Evolutionary conservation across 805 yeast species (phyloP).

Genomic region (Sugiyamaella qingdaonensis): DNA sequence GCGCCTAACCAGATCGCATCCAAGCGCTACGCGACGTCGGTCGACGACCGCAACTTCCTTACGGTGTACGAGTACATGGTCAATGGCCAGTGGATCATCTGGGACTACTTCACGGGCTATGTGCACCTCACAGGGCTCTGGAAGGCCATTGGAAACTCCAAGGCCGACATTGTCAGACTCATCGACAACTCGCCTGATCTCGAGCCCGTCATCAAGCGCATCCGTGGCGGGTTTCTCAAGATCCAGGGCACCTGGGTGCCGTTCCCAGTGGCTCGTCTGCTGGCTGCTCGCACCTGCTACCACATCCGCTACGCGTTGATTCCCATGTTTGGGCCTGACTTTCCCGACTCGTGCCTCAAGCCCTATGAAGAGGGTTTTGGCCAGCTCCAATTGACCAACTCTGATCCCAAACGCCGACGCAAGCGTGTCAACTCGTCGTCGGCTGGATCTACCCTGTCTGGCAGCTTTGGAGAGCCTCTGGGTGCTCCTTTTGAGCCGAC

Average conservation of each 20-base stretch:
- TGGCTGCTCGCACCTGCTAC: slow-evolving; percentile 74
- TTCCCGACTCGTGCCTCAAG: slow-evolving; percentile 55
- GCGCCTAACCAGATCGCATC: slow-evolving; percentile 18
- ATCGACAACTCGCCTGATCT: slow-evolving; percentile 60
- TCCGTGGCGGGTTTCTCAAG: slow-evolving; percentile 85
- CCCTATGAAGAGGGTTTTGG: slow-evolving; percentile 66
- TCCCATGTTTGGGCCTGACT: slow-evolving; percentile 73
- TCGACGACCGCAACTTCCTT: slow-evolving; percentile 63
- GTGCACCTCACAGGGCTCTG: slow-evolving; percentile 87
- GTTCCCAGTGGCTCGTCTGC: slow-evolving; percentile 55
- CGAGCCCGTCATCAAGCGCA: slow-evolving; percentile 61
- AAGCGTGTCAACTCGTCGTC: slow-evolving; percentile 16
- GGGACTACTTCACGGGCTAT: slow-evolving; percentile 82
- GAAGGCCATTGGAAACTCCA: slow-evolving; percentile 66
- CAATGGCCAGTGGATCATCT: slow-evolving; percentile 69
- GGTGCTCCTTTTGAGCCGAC: neutral
- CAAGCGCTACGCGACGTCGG: slow-evolving; percentile 57
- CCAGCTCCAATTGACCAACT: slow-evolving; percentile 40
- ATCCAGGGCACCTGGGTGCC: slow-evolving; percentile 96
- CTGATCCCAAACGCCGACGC: slow-evolving; percentile 18
- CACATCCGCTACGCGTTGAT: slow-evolving; percentile 69
- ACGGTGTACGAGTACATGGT: slow-evolving; percentile 70
- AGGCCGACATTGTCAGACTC: slow-evolving; percentile 73
- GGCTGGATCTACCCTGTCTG: neutral
- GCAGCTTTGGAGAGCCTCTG: neutral